A percentile compares a stretch with the other conserved stretches of the same genome.
Conservation (phyloP, 2,329 filamentous ascomycete species). For the Fusarium sp. region DNA sequence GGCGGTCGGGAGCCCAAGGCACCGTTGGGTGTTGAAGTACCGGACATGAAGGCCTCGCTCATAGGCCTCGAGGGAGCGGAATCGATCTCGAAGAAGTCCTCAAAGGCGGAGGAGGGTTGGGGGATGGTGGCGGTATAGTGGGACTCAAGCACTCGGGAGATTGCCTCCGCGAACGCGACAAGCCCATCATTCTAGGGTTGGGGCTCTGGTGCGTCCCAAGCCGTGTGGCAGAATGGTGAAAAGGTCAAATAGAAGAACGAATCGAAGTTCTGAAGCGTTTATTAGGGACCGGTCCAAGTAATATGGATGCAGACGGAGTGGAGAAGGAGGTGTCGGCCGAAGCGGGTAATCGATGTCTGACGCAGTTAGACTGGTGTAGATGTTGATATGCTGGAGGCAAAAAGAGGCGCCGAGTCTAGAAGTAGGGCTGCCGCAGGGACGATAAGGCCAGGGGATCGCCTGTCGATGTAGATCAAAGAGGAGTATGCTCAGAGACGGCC, state of each 20-base stretch:
- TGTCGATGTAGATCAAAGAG: constrained; percentile 9
- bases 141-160: constrained; percentile 59
- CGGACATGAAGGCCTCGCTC: constrained; percentile 61
- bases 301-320: constrained; percentile 31
- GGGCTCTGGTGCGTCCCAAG: constrained; percentile 35
- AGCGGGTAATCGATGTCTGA: constrained; percentile 34
- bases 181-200: constrained; percentile 56
- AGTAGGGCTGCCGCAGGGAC: constrained; percentile 36
- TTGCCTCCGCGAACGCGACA: constrained; percentile 57
- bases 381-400: constrained; percentile 37
- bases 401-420: constrained; percentile 43
- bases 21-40: constrained; percentile 51
- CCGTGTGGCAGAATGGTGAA: constrained; percentile 25
- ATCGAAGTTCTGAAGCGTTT: constrained; percentile 21
- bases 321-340: constrained; percentile 26
- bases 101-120: constrained; percentile 58
- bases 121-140: constrained; percentile 57
- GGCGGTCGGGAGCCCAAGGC: constrained; percentile 61
- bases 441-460: constrained; percentile 25
- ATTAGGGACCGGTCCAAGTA: constrained; percentile 39
- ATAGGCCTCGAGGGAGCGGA: constrained; percentile 59
- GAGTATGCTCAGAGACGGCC: constrained; percentile 13
- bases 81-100: constrained; percentile 60
- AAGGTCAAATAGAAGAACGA: constrained; percentile 15
- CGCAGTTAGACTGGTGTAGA: constrained; percentile 34